phyloP scores from a whole-genome alignment of 2,329 filamentous ascomycete species.

The Massarina eburnea region DNA sequence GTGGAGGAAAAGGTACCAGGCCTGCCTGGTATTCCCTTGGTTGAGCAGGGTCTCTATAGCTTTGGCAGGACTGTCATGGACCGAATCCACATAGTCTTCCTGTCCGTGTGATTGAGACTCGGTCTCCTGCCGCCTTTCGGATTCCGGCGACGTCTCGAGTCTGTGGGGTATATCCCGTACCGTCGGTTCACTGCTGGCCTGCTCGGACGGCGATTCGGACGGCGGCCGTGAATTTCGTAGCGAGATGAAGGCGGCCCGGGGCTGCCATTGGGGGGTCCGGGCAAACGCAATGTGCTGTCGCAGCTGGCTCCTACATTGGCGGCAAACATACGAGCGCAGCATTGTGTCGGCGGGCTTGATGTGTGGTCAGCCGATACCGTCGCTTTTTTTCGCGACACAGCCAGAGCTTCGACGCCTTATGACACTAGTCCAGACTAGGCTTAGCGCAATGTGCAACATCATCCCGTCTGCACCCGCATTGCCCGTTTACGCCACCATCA shows the following conservation, averaged over 20 bases:
- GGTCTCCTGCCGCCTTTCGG: background rate
- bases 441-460: background rate
- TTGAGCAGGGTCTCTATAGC: slow-evolving; percentile 10
- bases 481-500: background rate
- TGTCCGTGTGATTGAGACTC: background rate
- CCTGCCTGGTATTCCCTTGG: slow-evolving; percentile 12
- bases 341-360: slow-evolving; percentile 17
- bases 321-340: slow-evolving; percentile 38
- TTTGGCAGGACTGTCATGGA: slow-evolving; percentile 2
- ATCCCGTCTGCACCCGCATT: background rate
- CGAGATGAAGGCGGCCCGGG: slow-evolving; percentile 36
- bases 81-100: background rate
- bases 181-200: slow-evolving; percentile 7
- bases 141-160: no score
- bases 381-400: slow-evolving; percentile 5
- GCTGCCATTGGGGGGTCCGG: slow-evolving; percentile 30
- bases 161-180: background rate
- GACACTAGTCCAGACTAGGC: slow-evolving; percentile 2
- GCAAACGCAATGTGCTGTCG: slow-evolving; percentile 11
- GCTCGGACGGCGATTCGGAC: slow-evolving; percentile 10
- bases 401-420: background rate
- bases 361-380: background rate
- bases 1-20: slow-evolving; percentile 31
- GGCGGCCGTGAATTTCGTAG: slow-evolving; percentile 17
- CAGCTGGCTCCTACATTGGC: slow-evolving; percentile 33